Percentiles rank a stretch among this genome's conserved stretches.
Conservation (phyloP, 2,329 filamentous ascomycete species). For the Ophiostoma himal-ulmi region DNA sequence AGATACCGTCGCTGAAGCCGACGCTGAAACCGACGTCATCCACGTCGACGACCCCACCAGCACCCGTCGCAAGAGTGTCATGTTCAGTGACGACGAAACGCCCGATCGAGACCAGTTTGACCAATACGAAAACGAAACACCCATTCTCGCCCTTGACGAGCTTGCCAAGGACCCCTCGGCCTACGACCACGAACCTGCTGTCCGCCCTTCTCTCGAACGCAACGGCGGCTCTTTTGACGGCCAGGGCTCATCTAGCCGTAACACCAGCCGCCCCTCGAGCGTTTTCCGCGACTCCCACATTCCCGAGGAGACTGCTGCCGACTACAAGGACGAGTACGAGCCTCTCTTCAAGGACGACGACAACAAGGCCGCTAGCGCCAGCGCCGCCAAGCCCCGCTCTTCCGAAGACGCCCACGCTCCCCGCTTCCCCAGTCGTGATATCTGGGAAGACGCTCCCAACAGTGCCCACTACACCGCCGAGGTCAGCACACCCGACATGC, state of each 20-base stretch:
- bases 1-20: slow-evolving; percentile 35
- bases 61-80: slow-evolving; percentile 38
- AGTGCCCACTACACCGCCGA: slow-evolving; percentile 74
- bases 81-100: slow-evolving; percentile 42
- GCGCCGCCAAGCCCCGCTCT: slow-evolving; percentile 38
- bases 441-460: slow-evolving; percentile 94
- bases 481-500: slow-evolving; percentile 71
- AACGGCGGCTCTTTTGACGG: slow-evolving; percentile 54
- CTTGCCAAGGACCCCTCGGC: slow-evolving; percentile 65
- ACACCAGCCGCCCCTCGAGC: slow-evolving; percentile 36
- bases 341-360: slow-evolving; percentile 80
- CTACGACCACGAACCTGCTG: slow-evolving; percentile 69
- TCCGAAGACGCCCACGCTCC: slow-evolving; percentile 52
- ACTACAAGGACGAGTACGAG: slow-evolving; percentile 86
- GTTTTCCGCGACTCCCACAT: slow-evolving; percentile 36
- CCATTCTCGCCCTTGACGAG: slow-evolving; percentile 86
- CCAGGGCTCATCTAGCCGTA: slow-evolving; percentile 36
- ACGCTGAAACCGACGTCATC: slow-evolving; percentile 49
- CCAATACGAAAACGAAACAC: slow-evolving; percentile 58
- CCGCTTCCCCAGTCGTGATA: slow-evolving; percentile 84
- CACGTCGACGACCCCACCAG: slow-evolving; percentile 66
- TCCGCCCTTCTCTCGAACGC: slow-evolving; percentile 66
- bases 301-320: slow-evolving; percentile 53
- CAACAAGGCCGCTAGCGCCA: slow-evolving; percentile 34
- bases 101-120: slow-evolving; percentile 14